Percentiles rank a stretch among this genome's conserved stretches.
Evolutionary conservation across 139 green algal genomes (phyloP).

Genomic region (Yamagishiella unicocca): DNA sequence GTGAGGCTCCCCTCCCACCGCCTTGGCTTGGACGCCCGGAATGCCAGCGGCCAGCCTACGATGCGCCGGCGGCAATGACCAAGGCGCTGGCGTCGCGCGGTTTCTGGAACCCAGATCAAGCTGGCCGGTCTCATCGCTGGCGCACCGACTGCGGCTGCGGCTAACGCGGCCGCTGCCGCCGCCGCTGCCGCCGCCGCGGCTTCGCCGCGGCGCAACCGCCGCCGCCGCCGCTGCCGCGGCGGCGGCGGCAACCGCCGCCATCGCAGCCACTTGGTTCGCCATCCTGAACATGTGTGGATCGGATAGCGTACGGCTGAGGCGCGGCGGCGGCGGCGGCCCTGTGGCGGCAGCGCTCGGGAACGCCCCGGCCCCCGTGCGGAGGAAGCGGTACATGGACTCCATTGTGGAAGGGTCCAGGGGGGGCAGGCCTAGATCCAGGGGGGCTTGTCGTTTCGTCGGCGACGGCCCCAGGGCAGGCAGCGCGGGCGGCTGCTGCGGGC

Average conservation of each 20-base stretch:
- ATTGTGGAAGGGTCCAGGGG: not conserved
- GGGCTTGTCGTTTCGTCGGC: no score
- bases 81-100: not conserved
- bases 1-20: not conserved
- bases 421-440: not conserved
- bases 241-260: not conserved
- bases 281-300: not conserved
- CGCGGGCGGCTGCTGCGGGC: not conserved
- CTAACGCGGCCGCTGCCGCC: not conserved
- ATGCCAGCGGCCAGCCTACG: not conserved
- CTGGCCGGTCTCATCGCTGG: no score
- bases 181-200: not conserved
- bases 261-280: not conserved
- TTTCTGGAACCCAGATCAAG: not conserved
- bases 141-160: not conserved
- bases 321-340: not conserved
- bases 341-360: not conserved
- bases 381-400: not conserved
- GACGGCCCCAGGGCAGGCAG: not conserved
- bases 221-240: not conserved
- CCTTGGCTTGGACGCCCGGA: not conserved
- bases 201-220: not conserved
- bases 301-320: constrained; percentile 17
- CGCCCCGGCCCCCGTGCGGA: not conserved
- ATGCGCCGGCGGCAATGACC: not conserved